Evolutionary conservation across 2,329 filamentous ascomycete species (phyloP).

Genomic region (Alternaria ventricosa): DNA sequence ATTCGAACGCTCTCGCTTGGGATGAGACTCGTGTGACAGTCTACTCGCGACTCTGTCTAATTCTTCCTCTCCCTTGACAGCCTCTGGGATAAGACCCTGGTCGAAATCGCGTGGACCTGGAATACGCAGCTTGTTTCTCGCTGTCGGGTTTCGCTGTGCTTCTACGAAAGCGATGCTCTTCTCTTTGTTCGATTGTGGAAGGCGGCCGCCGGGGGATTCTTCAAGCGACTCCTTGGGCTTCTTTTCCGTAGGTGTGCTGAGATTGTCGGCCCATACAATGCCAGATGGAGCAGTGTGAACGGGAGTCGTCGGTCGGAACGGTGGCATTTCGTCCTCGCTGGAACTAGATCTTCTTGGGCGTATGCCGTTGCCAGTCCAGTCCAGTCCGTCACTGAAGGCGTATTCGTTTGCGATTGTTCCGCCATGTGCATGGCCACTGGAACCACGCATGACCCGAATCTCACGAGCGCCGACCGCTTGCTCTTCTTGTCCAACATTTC

Average conservation of each 20-base stretch:
- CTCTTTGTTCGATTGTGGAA: conserved; percentile 66
- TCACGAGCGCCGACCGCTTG: conserved; percentile 68
- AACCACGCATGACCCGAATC: conserved; percentile 70
- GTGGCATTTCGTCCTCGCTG: conserved; percentile 25
- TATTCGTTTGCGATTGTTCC: conserved; percentile 63
- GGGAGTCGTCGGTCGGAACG: conserved; percentile 22
- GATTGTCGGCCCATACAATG: conserved; percentile 32
- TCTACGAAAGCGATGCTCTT: conserved; percentile 89
- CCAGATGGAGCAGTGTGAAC: conserved; percentile 19
- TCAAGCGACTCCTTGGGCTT: conserved; percentile 62
- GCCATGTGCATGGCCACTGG: conserved; percentile 59
- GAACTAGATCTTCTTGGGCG: conserved; percentile 14
- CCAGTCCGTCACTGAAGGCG: conserved; percentile 56
- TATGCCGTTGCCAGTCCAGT: conserved; percentile 19
- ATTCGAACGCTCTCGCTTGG: conserved; percentile 27
- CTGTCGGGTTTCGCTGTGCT: conserved; percentile 76
- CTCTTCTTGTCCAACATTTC: conserved; percentile 57
- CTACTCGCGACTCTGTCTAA: conserved; percentile 27
- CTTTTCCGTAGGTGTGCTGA: conserved; percentile 59
- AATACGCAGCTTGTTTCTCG: conserved; percentile 80
- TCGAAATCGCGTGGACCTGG: conserved; percentile 92
- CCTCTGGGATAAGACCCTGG: conserved; percentile 73
- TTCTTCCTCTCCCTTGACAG: conserved; percentile 55
- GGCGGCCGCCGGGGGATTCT: conserved; percentile 39
- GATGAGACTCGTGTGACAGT: conserved; percentile 33